phyloP scores from a whole-genome alignment of 805 yeast species.

The Ogataea nakhonphanomensis region DNA sequence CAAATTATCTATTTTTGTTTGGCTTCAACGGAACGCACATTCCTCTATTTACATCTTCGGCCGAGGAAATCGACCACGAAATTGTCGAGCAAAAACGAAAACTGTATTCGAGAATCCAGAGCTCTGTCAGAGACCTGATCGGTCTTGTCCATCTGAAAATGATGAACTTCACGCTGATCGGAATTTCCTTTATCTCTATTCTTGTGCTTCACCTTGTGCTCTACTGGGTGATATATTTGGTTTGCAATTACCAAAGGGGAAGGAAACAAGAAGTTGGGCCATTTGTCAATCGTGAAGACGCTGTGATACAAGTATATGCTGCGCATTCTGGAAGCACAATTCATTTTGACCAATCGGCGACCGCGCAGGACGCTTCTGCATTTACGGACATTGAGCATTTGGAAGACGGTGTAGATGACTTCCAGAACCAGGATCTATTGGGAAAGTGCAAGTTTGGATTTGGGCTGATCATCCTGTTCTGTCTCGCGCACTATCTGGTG shows the following conservation, averaged over 20 bases:
- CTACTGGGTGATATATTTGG: constrained; percentile 15
- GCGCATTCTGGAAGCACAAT: constrained; percentile 2
- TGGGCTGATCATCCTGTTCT: constrained; percentile 17
- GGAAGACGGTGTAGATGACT: constrained; percentile 7
- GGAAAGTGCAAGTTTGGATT: constrained; percentile 19
- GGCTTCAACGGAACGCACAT: constrained; percentile 22
- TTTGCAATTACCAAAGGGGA: constrained; percentile 6
- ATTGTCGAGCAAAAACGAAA: constrained; percentile 8
- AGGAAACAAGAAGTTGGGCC: constrained; percentile 4
- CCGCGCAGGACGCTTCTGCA: not conserved
- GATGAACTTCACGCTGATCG: constrained; percentile 21
- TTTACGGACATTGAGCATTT: constrained; percentile 7
- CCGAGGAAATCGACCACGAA: constrained; percentile 10
- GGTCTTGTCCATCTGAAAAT: constrained; percentile 21
- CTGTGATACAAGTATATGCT: constrained; percentile 9
- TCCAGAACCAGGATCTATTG: constrained; percentile 13
- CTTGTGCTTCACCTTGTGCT: constrained; percentile 21
- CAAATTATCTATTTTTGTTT: constrained; percentile 23
- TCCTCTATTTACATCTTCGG: constrained; percentile 12
- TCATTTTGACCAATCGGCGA: constrained; percentile 2
- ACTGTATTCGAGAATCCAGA: constrained; percentile 20
- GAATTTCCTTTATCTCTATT: constrained; percentile 16
- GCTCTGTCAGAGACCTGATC: constrained; percentile 14
- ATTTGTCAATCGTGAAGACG: constrained; percentile 1
- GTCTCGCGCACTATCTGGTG: constrained; percentile 19